Conservation (phyloP, 2,329 filamentous ascomycete species). For the Amphichorda felina region DNA sequence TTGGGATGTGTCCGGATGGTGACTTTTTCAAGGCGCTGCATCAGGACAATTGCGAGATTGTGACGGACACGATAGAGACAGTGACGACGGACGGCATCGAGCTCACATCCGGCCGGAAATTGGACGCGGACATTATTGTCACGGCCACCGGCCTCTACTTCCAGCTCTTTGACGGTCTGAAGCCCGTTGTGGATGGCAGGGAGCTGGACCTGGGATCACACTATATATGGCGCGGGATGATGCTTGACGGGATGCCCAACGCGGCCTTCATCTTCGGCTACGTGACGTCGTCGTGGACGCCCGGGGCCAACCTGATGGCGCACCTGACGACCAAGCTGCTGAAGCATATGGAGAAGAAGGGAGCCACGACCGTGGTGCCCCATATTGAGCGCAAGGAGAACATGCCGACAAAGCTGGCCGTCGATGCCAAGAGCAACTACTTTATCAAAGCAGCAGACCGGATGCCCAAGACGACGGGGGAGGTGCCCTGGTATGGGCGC, state of each 20-base stretch:
- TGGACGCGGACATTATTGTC: constrained; percentile 52
- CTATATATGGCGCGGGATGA: constrained; percentile 47
- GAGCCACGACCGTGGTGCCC: constrained; percentile 32
- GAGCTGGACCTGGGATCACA: constrained; percentile 30
- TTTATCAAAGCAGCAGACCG: constrained; percentile 21
- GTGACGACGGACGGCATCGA: constrained; percentile 31
- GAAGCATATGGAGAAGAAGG: constrained; percentile 36
- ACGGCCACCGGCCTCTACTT: constrained; percentile 54
- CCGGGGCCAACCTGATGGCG: constrained; percentile 32
- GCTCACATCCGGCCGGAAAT: constrained; percentile 27
- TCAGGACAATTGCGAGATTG: constrained; percentile 24
- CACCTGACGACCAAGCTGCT: constrained; percentile 37
- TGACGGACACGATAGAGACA: constrained; percentile 34
- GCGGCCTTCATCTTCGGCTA: constrained; percentile 47
- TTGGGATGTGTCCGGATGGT: constrained; percentile 49
- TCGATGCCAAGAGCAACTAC: constrained; percentile 19
- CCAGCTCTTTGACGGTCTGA: constrained; percentile 37
- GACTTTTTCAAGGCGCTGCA: constrained; percentile 37
- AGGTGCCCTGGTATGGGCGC: constrained; percentile 22
- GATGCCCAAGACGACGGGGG: constrained; percentile 21
- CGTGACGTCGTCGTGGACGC: constrained; percentile 52
- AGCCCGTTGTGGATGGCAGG: constrained; percentile 37
- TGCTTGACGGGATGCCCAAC: constrained; percentile 54
- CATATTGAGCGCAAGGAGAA: constrained; percentile 15
- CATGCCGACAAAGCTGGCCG: constrained; percentile 12